phyloP scores from a whole-genome alignment of 495 filamentous ascomycete genomes.

The Xylaria intraflava region DNA sequence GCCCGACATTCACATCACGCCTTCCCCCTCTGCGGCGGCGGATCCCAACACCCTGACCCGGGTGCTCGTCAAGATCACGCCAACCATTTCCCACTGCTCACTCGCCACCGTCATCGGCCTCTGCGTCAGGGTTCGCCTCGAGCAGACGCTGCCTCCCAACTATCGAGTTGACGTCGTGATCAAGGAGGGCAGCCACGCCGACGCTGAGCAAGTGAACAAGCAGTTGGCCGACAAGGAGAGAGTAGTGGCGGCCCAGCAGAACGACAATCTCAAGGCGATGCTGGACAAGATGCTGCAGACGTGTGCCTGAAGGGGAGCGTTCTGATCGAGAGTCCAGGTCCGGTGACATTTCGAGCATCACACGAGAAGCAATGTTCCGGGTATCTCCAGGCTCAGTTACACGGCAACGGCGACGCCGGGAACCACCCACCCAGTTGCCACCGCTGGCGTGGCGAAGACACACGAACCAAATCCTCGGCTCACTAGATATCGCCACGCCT shows the following conservation, averaged over 20 bases:
- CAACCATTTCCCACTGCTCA: conserved; percentile 96
- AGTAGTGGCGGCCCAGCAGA: conserved; percentile 91
- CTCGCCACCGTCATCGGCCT: conserved; percentile 95
- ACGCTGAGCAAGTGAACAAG: conserved; percentile 91
- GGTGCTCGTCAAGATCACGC: conserved; percentile 73
- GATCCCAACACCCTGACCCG: conserved; percentile 40
- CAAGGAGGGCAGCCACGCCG: conserved; percentile 92
- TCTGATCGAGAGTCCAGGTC: not conserved
- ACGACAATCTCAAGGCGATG: conserved; percentile 79
- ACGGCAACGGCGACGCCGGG: not conserved
- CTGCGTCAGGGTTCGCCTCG: conserved; percentile 82
- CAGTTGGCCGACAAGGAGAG: conserved; percentile 94
- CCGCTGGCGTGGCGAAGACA: not conserved
- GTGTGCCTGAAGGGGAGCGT: conserved; percentile 38
- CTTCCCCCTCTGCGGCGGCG: conserved; percentile 50
- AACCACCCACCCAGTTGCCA: not conserved
- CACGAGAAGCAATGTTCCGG: not conserved
- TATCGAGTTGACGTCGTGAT: conserved; percentile 90
- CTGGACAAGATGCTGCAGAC: conserved; percentile 90
- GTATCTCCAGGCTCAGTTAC: not conserved
- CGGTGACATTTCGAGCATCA: not conserved
- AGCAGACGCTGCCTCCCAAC: conserved; percentile 84
- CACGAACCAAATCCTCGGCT: conserved; percentile 1
- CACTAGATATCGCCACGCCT: not conserved
- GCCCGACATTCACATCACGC: conserved; percentile 76